Evolutionary conservation across 768 basidiomycete genomes (phyloP).

Genomic region (Mrakia blollopis): DNA sequence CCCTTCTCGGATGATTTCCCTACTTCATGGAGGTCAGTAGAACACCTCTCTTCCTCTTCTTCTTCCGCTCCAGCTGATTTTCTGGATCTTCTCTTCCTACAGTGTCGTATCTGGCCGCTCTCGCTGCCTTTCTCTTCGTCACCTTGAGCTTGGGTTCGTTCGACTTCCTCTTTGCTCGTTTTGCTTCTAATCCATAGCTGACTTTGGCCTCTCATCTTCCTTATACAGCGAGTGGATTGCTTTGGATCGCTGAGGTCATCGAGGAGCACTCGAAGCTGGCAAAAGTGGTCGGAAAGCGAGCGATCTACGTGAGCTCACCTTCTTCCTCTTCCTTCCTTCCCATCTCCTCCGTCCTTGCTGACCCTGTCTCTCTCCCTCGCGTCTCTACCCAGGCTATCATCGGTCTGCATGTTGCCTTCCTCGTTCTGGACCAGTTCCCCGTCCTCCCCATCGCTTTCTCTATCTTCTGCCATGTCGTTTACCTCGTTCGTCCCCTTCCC

Average conservation of each 20-base stretch:
- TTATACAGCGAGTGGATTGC: slow-evolving; percentile 72
- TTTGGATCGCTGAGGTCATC: slow-evolving; percentile 91
- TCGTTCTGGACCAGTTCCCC: slow-evolving; percentile 75
- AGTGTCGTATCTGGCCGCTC: slow-evolving; percentile 59
- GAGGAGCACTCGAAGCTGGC: slow-evolving; percentile 84
- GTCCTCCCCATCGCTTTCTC: slow-evolving; percentile 70
- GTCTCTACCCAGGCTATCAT: slow-evolving; percentile 61
- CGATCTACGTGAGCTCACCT: slow-evolving; percentile 70
- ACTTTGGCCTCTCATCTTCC: neutral
- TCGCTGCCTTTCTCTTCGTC: slow-evolving; percentile 80
- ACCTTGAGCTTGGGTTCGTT: slow-evolving; percentile 78
- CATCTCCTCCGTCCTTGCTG: slow-evolving; percentile 17
- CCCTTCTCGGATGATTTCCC: slow-evolving; percentile 22
- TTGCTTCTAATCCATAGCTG: neutral
- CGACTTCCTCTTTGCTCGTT: neutral
- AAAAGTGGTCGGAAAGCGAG: slow-evolving; percentile 73
- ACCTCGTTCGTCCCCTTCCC: slow-evolving; percentile 51
- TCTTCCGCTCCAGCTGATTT: neutral
- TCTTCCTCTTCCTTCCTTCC: slow-evolving; percentile 27
- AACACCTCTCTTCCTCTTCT: neutral
- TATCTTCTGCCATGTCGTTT: slow-evolving; percentile 74
- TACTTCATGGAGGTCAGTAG: slow-evolving; percentile 26
- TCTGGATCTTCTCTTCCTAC: neutral
- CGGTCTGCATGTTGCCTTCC: slow-evolving; percentile 66
- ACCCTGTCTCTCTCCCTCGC: neutral